phyloP scores from a whole-genome alignment of 805 yeast species.

The Yueomyces sinensis region DNA sequence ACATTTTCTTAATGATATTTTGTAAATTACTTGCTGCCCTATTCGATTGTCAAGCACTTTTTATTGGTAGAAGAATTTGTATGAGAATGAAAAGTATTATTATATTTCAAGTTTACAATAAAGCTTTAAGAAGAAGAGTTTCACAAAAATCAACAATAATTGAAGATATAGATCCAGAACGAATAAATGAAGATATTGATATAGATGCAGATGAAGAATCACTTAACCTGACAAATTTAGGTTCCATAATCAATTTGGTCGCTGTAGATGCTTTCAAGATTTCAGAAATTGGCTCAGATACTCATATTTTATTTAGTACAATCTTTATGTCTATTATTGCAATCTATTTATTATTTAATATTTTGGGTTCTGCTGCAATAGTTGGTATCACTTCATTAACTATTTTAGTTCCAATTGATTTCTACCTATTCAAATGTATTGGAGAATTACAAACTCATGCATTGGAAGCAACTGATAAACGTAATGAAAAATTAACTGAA shows the following conservation, averaged over 20 bases:
- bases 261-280: slow-evolving; percentile 95
- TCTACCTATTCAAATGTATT: slow-evolving; percentile 44
- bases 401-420: slow-evolving; percentile 59
- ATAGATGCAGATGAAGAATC: slow-evolving; percentile 27
- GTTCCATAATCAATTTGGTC: slow-evolving; percentile 90
- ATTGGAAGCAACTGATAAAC: slow-evolving; percentile 75
- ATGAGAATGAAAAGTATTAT: slow-evolving; percentile 80
- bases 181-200: slow-evolving; percentile 11
- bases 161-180: slow-evolving; percentile 18
- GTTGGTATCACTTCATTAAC: slow-evolving; percentile 63
- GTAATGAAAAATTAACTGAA: slow-evolving; percentile 88
- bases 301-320: slow-evolving; percentile 76
- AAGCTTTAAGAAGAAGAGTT: slow-evolving; percentile 75
- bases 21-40: slow-evolving; percentile 46
- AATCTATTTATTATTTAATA: slow-evolving; percentile 45
- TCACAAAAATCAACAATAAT: slow-evolving; percentile 19
- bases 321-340: slow-evolving; percentile 58
- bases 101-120: slow-evolving; percentile 84
- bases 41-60: slow-evolving; percentile 69
- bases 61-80: slow-evolving; percentile 85
- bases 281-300: slow-evolving; percentile 84
- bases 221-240: slow-evolving; percentile 48
- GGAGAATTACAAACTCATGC: slow-evolving; percentile 58
- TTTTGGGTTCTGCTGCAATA: slow-evolving; percentile 81
- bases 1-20: slow-evolving; percentile 59